Conservation (phyloP, 805 yeast genomes). For the Suhomyces sp. region DNA sequence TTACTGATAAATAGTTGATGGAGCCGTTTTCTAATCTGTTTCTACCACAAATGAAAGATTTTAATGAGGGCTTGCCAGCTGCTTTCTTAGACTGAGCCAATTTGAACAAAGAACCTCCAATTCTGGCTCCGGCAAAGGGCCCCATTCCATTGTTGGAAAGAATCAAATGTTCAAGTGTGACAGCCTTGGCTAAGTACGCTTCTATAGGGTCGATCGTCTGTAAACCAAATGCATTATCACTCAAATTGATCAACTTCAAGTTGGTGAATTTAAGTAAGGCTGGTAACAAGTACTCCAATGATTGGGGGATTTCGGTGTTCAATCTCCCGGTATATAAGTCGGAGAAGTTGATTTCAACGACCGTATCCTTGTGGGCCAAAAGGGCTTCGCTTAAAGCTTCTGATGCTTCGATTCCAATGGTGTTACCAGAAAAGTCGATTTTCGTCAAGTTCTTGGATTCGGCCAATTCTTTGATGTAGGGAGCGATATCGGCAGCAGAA, state of each 20-base stretch:
- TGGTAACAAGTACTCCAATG: constrained; percentile 70
- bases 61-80: constrained; percentile 53
- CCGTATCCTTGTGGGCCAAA: constrained; percentile 42
- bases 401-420: constrained; percentile 90
- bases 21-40: constrained; percentile 97
- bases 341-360: constrained; percentile 75
- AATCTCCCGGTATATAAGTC: constrained; percentile 94
- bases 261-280: constrained; percentile 68
- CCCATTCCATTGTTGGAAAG: constrained; percentile 97
- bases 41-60: constrained; percentile 94
- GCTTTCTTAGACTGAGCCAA: constrained; percentile 63
- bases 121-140: constrained; percentile 93
- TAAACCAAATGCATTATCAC: constrained; percentile 96
- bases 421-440: constrained; percentile 87
- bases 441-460: constrained; percentile 41
- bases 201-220: constrained; percentile 92
- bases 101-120: constrained; percentile 79
- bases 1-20: constrained; percentile 77
- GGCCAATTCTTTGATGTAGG: constrained; percentile 60
- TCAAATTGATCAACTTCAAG: constrained; percentile 71
- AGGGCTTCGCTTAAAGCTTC: constrained; percentile 61
- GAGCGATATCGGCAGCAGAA: constrained; percentile 66
- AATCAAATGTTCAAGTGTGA: constrained; percentile 79
- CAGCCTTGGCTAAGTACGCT: constrained; percentile 68
- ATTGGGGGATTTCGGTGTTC: constrained; percentile 89